Evolutionary conservation across 2,329 filamentous ascomycete species (phyloP), one percentile per base, ranked within the genome.

Genomic region (Colletotrichum endophyticum): DNA sequence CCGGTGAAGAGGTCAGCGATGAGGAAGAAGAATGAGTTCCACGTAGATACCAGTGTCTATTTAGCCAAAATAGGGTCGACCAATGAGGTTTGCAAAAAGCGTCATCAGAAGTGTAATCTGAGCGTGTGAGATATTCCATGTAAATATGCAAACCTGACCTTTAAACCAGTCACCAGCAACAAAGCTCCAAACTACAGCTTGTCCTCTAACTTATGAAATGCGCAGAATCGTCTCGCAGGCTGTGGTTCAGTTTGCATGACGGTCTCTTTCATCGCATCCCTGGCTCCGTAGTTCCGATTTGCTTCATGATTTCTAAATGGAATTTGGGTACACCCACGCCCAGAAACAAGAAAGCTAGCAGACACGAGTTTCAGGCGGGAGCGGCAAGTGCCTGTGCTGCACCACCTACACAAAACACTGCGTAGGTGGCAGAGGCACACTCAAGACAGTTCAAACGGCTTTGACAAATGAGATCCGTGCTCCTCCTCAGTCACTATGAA

Each of bases 1-100:
- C 86, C 1, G 89, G 88, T 3, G 89, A 90, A 77, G 88, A 89
- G 59, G 85, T 89, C 9, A 87, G 86, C 57, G 87, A 88, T 8
- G 85, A 87, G 25, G 86, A 88, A 57, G 86, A 88, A 53, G 86
- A 83, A 66, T 53, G 69, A 66, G 30, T 49, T 11, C 8, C 25
- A 15, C 19, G 16, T 36, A 66, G 75, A 76, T 77, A 77, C 66
- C 67, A 77, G 27, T 32, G 36, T 25, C 62, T 12, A 22, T 19
- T 39, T 30, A 32, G 63, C n/a, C 44, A 64, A 73, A 22, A 32
- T 13, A 66, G 5, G 7, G 22, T 34, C 19, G 19, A 39, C n/a
- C 3, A 64, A 16, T 59, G 22, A 25, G 22, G 61, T 19, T 63
- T n/a, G 4, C 61, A n/a, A 22, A 2, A 63, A 16, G 61, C 61